Evolutionary conservation across 805 yeast species (phyloP).

Genomic region (Tetrapisispora iriomotensis): DNA sequence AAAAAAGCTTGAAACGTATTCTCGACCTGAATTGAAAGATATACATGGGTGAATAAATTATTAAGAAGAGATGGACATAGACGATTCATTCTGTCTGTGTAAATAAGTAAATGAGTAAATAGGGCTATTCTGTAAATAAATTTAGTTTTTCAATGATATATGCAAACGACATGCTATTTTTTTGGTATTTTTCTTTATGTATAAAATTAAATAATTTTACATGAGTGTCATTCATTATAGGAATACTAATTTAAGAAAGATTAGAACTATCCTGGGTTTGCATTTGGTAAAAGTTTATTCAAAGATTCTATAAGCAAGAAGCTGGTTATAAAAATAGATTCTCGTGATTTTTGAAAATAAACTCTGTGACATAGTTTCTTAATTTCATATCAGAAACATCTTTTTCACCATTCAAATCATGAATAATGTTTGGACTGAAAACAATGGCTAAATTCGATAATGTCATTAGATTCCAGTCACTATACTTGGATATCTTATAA

Average conservation of each 20-base stretch:
- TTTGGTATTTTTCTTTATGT: too few species aligned
- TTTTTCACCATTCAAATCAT: constrained; percentile 67
- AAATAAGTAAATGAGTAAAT: too few species aligned
- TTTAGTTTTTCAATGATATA: too few species aligned
- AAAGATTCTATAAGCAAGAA: background rate
- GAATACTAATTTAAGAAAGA: too few species aligned
- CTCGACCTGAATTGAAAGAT: constrained; percentile 61
- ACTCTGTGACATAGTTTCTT: constrained; percentile 69
- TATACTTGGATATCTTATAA: constrained; percentile 42
- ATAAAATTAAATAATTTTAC: too few species aligned
- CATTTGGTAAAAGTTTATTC: background rate
- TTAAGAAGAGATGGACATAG: too few species aligned
- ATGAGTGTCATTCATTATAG: too few species aligned
- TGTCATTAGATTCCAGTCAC: constrained; percentile 66
- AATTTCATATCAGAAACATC: constrained; percentile 80
- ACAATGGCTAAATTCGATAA: constrained; percentile 77
- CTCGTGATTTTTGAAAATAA: constrained; percentile 29
- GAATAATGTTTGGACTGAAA: constrained; percentile 85
- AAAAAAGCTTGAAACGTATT: constrained; percentile 61
- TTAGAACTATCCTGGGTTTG: too few species aligned
- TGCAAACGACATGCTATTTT: too few species aligned
- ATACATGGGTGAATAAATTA: constrained; percentile 27
- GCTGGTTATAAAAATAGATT: background rate
- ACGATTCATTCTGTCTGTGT: too few species aligned
- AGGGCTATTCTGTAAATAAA: too few species aligned